Evolutionary conservation across 352 stramenopile species (phyloP), one percentile per base, ranked within the genome.

Genomic region (Pythium chondricola): DNA sequence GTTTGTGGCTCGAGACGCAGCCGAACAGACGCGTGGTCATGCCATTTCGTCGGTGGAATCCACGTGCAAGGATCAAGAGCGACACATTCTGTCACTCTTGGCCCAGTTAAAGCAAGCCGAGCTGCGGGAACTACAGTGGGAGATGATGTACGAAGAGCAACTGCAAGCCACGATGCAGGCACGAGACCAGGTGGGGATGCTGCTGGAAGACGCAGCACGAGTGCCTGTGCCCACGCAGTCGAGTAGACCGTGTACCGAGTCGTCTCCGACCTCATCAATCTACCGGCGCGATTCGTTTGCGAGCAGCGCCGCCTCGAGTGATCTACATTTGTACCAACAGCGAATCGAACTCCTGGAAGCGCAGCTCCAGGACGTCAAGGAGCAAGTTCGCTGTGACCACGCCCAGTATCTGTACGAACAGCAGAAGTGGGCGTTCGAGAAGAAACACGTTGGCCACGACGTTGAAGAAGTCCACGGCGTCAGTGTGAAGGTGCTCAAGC

Each of bases 351-450:
- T 71, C 8, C 48, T 87, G 4, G 68, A 85, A 38, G 57, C 59
- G 2, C 61, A 74, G 20, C 58, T 87, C 21, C 42, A 58, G 17
- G 75, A 85, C 44, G 61, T 71, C 25, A 56, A 77, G 20, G 58
- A 75, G 37, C 75, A 87, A 51, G 64, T 87, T 6, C 57, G 62
- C 13, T 87, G 75, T 30, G 75, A 87, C 25, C 75, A 74, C 39
- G 67, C 83, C 13, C 65, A 85, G 55, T 84, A 80, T 36, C 56
- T 70, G 6, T 87, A 82, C 22, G 75, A 87, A 32, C 62, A 83
- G 41, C 44, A 51, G 2, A 87, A 82, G 36, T 83, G 72, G 72
- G 60, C 62, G 20, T 27, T 70, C 3, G 68, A 85, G 46, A 84
- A 82, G 43, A 69, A 69, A 11, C 54, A 73, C 18, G 53, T 67